A percentile compares a stretch with the other conserved stretches of the same genome.
These are phyloP conservation scores for Heliamphora exappendiculata DNA, from an alignment of 148 eudicot genomes.

Conservation along the genomic window DNA sequence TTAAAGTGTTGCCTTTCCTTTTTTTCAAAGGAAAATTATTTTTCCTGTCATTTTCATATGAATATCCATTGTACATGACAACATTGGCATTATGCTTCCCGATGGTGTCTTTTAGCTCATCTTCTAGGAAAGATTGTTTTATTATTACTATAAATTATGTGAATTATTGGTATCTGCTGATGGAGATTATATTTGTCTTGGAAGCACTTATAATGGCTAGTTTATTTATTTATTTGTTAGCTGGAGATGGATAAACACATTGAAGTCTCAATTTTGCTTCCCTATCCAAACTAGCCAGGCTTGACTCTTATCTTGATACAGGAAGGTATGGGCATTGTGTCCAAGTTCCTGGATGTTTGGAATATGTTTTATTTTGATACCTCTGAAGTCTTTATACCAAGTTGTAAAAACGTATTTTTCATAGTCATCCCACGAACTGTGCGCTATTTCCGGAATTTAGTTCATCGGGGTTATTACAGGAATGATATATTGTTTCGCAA, in stretches of 20 bases:
- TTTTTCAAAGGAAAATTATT: background rate
- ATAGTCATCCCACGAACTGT: background rate
- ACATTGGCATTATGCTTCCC: background rate
- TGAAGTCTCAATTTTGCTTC: background rate
- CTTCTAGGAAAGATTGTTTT: background rate
- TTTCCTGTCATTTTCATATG: background rate
- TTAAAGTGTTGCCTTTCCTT: background rate
- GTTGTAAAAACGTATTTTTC: background rate
- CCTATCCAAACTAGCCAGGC: background rate
- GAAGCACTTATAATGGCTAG: background rate
- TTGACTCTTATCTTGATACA: background rate
- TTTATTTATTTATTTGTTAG: background rate
- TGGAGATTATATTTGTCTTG: background rate
- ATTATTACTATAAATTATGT: background rate
- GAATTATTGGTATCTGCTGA: background rate
- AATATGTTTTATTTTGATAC: background rate
- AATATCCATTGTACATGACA: too few species aligned
- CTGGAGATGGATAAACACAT: background rate
- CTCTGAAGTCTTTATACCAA: background rate
- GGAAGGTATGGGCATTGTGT: background rate
- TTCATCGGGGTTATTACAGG: background rate
- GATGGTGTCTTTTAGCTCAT: slow-evolving; percentile 3
- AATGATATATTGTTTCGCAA: background rate
- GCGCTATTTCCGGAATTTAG: background rate
- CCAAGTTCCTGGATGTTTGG: background rate